These are phyloP conservation scores for Agaricus bisporus DNA, from an alignment of 768 basidiomycete genomes.

Conservation along the genomic window DNA sequence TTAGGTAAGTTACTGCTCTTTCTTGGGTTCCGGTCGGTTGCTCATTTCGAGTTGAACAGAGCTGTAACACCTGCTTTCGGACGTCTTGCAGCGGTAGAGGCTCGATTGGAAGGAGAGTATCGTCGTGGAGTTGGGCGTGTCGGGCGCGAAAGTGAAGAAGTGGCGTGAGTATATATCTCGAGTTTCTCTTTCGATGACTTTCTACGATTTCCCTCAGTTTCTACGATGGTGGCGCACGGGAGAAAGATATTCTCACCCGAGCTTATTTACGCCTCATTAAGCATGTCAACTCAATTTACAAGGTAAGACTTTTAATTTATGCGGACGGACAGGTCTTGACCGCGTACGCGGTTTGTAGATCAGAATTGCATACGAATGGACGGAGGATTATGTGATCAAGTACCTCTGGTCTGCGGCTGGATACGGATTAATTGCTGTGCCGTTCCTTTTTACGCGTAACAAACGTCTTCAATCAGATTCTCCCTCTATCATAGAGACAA, in stretches of 20 bases:
- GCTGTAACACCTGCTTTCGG: constrained; percentile 93
- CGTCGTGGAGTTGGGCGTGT: constrained; percentile 80
- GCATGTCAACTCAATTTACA: constrained; percentile 90
- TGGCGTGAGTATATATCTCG: constrained; percentile 55
- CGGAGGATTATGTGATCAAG: constrained; percentile 95
- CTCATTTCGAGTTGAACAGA: constrained; percentile 18
- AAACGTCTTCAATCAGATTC: constrained; percentile 26
- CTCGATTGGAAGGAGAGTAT: constrained; percentile 87
- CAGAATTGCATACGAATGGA: constrained; percentile 90
- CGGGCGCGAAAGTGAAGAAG: constrained; percentile 86
- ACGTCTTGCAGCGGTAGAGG: constrained; percentile 80
- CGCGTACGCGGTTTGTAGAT: constrained; percentile 38
- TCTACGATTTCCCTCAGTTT: constrained; percentile 47
- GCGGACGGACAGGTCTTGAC: not conserved
- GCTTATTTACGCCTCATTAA: constrained; percentile 79
- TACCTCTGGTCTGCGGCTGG: constrained; percentile 94
- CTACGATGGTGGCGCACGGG: constrained; percentile 83
- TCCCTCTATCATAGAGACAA: not conserved
- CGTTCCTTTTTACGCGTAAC: constrained; percentile 67
- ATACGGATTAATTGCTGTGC: constrained; percentile 87
- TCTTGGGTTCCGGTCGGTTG: not conserved
- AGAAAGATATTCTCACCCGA: constrained; percentile 72
- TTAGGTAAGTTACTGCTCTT: constrained; percentile 21
- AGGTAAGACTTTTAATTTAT: constrained; percentile 35
- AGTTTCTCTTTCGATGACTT: not conserved